Percentiles rank a stretch among this genome's conserved stretches.
Evolutionary conservation across 2,329 filamentous ascomycete species (phyloP).

Genomic region (Neurospora sp.): DNA sequence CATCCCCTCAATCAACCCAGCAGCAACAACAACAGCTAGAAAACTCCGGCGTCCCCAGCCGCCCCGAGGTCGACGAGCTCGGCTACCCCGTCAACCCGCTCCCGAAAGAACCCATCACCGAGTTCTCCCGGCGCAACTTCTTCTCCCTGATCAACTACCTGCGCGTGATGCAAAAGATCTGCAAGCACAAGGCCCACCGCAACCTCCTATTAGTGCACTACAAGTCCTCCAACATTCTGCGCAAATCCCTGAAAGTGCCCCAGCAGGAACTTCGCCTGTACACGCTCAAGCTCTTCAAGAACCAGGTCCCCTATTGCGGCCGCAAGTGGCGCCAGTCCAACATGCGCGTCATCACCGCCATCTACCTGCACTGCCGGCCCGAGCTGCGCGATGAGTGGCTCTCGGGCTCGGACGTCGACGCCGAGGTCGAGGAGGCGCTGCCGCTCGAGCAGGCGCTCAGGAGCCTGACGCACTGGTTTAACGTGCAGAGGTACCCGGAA

Average conservation of each 20-base stretch:
- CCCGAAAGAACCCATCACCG: slow-evolving; percentile 69
- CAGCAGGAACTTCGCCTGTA: slow-evolving; percentile 83
- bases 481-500: slow-evolving; percentile 72
- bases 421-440: slow-evolving; percentile 84
- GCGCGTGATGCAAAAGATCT: slow-evolving; percentile 94
- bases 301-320: slow-evolving; percentile 94
- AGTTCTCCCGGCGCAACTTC: slow-evolving; percentile 89
- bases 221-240: slow-evolving; percentile 85
- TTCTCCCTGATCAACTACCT: slow-evolving; percentile 93
- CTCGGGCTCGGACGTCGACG: slow-evolving; percentile 81
- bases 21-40: background rate
- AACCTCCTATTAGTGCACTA: slow-evolving; percentile 91
- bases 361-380: slow-evolving; percentile 87
- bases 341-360: slow-evolving; percentile 96
- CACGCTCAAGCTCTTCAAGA: slow-evolving; percentile 96
- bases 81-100: slow-evolving; percentile 67
- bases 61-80: slow-evolving; percentile 72
- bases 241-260: slow-evolving; percentile 84
- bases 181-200: slow-evolving; percentile 88
- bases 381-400: slow-evolving; percentile 95
- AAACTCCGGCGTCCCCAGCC: slow-evolving; percentile 12
- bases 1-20: background rate
- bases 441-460: slow-evolving; percentile 86
- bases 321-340: slow-evolving; percentile 97
- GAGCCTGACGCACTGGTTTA: slow-evolving; percentile 90